These are phyloP conservation scores for Aureobasidium sp. DNA, from an alignment of 2,329 filamentous ascomycete genomes.

Conservation along the genomic window DNA sequence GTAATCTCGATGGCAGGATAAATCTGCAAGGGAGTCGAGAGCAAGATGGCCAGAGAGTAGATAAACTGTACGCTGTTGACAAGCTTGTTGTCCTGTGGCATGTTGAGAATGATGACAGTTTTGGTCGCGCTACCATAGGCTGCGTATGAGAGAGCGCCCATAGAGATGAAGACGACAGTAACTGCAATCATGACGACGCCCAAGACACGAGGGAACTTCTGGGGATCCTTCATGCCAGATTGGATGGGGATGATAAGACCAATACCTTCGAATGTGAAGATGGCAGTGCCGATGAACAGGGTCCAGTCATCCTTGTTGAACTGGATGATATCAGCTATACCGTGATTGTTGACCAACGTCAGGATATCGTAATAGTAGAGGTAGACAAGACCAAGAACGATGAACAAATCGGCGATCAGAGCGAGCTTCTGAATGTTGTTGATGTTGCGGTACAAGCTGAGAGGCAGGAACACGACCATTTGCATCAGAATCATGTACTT, in stretches of 20 bases:
- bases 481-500: conserved; percentile 89
- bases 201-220: conserved; percentile 85
- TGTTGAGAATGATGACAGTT: conserved; percentile 91
- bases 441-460: conserved; percentile 91
- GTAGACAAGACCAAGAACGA: conserved; percentile 84
- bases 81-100: conserved; percentile 90
- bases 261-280: conserved; percentile 98
- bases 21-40: conserved; percentile 92
- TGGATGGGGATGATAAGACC: conserved; percentile 97
- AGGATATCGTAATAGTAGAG: conserved; percentile 92
- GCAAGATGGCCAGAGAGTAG: conserved; percentile 93
- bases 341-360: conserved; percentile 66
- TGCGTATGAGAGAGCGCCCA: conserved; percentile 90
- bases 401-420: conserved; percentile 88
- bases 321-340: conserved; percentile 75
- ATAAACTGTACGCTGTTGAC: conserved; percentile 95
- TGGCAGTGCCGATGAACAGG: conserved; percentile 95
- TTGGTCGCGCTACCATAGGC: conserved; percentile 93
- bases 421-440: conserved; percentile 95
- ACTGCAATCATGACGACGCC: conserved; percentile 92
- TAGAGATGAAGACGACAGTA: conserved; percentile 79
- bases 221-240: conserved; percentile 86
- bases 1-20: conserved; percentile 97
- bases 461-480: conserved; percentile 88
- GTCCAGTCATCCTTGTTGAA: conserved; percentile 95